These are phyloP conservation scores for Delonix regia DNA, from an alignment of 306 rosid species.

Conservation along the genomic window DNA sequence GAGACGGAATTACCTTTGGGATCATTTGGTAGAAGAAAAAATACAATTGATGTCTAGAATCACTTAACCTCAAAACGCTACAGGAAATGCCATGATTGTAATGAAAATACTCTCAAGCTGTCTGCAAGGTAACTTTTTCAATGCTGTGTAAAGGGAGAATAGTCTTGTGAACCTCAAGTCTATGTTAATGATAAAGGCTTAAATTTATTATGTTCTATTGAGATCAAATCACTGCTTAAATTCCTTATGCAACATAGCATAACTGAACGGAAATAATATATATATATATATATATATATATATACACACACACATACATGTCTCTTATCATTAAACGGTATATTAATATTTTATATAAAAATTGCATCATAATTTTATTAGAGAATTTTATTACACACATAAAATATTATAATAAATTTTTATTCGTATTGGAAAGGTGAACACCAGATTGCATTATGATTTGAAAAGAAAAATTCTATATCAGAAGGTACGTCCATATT, in stretches of 20 bases:
- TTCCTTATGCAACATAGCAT: not conserved
- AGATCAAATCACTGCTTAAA: not conserved
- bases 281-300: too few species aligned
- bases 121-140: not conserved
- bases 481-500: not conserved
- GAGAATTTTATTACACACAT: too few species aligned
- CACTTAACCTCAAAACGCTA: too few species aligned
- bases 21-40: conserved; percentile 1
- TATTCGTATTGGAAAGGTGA: too few species aligned
- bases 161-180: not conserved
- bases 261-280: not conserved
- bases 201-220: not conserved
- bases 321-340: too few species aligned
- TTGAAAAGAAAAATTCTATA: not conserved
- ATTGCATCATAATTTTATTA: too few species aligned
- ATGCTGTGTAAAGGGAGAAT: not conserved
- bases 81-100: not conserved
- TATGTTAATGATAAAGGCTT: not conserved
- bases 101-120: not conserved
- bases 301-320: too few species aligned
- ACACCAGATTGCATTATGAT: not conserved
- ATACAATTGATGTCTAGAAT: not conserved
- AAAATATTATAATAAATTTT: too few species aligned
- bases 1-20: not conserved
- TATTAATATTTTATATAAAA: too few species aligned